Percentiles rank a stretch among this genome's conserved stretches.
Conservation (phyloP, 441 rosid genomes). For the Theobroma grandiflorum region DNA sequence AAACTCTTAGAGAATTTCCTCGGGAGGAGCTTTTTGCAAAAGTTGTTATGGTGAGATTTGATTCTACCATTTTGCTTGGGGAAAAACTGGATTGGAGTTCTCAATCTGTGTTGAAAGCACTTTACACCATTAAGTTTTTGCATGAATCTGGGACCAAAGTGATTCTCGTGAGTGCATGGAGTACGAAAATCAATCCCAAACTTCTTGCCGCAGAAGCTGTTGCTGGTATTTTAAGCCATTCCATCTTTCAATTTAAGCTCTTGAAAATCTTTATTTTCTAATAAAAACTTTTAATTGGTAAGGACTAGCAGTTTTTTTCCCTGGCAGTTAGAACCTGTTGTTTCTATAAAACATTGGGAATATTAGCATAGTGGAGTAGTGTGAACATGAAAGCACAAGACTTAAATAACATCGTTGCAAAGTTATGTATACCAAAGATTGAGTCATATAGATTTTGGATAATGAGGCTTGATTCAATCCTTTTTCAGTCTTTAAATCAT, state of each 20-base stretch:
- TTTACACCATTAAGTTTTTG: conserved; percentile 59
- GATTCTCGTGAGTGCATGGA: conserved; percentile 66
- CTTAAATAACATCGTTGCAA: not conserved
- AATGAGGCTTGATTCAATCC: conserved; percentile 8
- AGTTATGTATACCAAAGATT: not conserved
- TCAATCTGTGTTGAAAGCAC: conserved; percentile 43
- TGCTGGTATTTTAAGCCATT: conserved; percentile 53
- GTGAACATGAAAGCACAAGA: conserved; percentile 21
- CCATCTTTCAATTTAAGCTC: conserved; percentile 10
- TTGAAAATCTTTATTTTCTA: not conserved
- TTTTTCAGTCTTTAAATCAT: not conserved
- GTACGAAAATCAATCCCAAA: conserved; percentile 40
- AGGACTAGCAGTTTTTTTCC: not conserved
- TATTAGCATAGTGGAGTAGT: not conserved
- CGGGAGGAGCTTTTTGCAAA: conserved; percentile 59
- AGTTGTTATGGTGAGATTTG: conserved; percentile 82
- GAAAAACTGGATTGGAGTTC: conserved; percentile 48
- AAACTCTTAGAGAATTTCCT: conserved; percentile 64
- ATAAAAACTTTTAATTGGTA: conserved; percentile 3
- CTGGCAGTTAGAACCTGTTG: not conserved
- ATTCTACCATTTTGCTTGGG: conserved; percentile 52
- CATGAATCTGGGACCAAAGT: conserved; percentile 58
- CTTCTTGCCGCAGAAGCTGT: conserved; percentile 43
- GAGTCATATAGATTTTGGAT: not conserved
- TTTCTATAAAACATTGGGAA: not conserved